Evolutionary conservation across 169 alveolate genomes (phyloP).

Genomic region (Cardiosporidium cionae): DNA sequence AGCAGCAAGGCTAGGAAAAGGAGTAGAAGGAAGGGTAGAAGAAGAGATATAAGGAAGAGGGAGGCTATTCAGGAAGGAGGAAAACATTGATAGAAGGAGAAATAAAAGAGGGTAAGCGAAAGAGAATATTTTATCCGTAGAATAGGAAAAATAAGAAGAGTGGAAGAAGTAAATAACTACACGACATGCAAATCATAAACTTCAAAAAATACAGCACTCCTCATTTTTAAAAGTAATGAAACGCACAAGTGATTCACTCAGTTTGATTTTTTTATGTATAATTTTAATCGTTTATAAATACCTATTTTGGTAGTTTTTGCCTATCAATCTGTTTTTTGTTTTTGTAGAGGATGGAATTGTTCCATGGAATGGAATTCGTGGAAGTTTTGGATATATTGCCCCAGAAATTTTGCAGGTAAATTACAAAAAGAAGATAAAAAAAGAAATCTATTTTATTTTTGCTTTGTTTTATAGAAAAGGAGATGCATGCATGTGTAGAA

Average conservation of each 20-base stretch:
- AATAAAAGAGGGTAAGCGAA: background rate
- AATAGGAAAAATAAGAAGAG: no score
- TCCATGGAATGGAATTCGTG: slow-evolving; percentile 34
- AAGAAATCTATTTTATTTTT: background rate
- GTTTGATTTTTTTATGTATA: no score
- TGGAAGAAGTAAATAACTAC: no score
- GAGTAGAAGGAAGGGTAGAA: background rate
- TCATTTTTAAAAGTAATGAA: no score
- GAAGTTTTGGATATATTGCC: slow-evolving; percentile 47
- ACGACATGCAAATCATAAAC: no score
- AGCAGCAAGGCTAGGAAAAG: background rate
- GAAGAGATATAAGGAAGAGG: background rate
- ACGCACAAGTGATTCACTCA: no score
- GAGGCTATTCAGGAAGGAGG: background rate
- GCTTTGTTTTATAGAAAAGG: no score
- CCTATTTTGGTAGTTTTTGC: no score
- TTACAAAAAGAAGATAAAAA: background rate
- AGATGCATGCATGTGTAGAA: no score
- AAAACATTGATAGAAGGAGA: background rate
- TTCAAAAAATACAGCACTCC: no score
- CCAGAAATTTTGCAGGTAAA: slow-evolving; percentile 43
- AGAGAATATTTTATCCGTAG: background rate
- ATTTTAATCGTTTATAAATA: no score
- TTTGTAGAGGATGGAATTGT: background rate
- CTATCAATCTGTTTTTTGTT: background rate